Evolutionary conservation across 108 stramenopile genomes (phyloP), one percentile per base, ranked within the genome.

Genomic region (Heterococcus sp.): DNA sequence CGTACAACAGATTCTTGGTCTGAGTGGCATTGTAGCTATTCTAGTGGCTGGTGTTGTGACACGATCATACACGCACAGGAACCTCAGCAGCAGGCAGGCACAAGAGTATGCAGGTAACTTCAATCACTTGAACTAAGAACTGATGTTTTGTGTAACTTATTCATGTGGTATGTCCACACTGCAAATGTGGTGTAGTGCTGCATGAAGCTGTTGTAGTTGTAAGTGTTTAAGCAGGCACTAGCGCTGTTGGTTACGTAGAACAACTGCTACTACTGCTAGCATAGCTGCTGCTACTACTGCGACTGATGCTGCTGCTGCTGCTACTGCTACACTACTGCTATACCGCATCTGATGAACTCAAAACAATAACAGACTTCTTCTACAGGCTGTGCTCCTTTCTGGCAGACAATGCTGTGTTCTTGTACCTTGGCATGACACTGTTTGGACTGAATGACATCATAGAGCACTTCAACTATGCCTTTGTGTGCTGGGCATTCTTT

Each of bases 401-500:
- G 71, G 87, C 90, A 32, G 94, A 95, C 80, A 89, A 87, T 27
- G 84, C 90, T 40, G 92, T 95, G 69, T 95, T 95, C 83, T 72
- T 95, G 66, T 89, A 93, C 74, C 89, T 95, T 21, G 94, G 94
- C 32, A 71, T 93, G 29, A 85, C 81, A 68, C 88, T 91, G 2
- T 90, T 91, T 86, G 83, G 83, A 0, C 32, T 87, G 5, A 37
- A 71, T 33, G 68, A 85, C 21, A 58, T 81, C 36, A 32, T 67
- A 38, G 36, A 58, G 27, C 38, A 80, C 27, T 90, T 89, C 38
- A 68, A 86, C 74, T 72, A 3, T 63, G 87, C 29, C 69, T 91
- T 92, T 39, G 84, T 91, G 66, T 35, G 75, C 29, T 91, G 86
- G 85, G 73, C 92, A 0, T 28, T 91, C 26, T 46, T 93, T 1